A percentile compares a stretch with the other conserved stretches of the same genome.
These are phyloP conservation scores for Russula emetica DNA, from an alignment of 768 basidiomycete genomes.

Conservation along the genomic window DNA sequence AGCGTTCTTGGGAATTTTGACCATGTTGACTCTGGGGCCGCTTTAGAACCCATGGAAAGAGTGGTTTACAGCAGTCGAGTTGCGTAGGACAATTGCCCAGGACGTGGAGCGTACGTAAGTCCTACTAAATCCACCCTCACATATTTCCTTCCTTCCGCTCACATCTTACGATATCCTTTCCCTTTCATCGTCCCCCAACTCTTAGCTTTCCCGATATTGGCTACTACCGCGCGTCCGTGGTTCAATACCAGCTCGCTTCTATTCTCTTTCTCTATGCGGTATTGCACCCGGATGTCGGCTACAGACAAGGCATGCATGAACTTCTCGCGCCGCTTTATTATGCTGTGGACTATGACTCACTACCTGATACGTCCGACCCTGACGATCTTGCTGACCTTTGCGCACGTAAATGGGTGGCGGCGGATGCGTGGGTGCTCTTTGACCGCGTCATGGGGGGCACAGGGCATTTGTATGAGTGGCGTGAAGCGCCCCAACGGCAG, in stretches of 20 bases:
- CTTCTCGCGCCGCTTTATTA: slow-evolving; percentile 84
- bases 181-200: slow-evolving; percentile 3
- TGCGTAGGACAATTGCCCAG: slow-evolving; percentile 84
- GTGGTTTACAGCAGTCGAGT: slow-evolving; percentile 87
- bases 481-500: slow-evolving; percentile 31
- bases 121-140: neutral
- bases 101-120: slow-evolving; percentile 95
- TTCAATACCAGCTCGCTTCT: slow-evolving; percentile 78
- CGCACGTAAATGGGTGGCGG: slow-evolving; percentile 63
- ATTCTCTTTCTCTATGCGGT: slow-evolving; percentile 82
- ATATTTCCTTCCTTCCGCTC: neutral
- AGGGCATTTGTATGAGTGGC: slow-evolving; percentile 67
- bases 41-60: slow-evolving; percentile 88
- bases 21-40: slow-evolving; percentile 2
- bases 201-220: slow-evolving; percentile 89
- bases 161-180: neutral
- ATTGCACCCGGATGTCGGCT: slow-evolving; percentile 78
- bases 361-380: slow-evolving; percentile 40
- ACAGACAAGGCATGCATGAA: slow-evolving; percentile 99
- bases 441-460: slow-evolving; percentile 70
- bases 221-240: slow-evolving; percentile 75
- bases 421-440: slow-evolving; percentile 88
- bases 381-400: slow-evolving; percentile 55
- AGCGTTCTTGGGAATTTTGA: neutral
- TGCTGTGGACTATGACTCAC: slow-evolving; percentile 78